These are phyloP conservation scores for Pseudonitzschia multiseries DNA, from an alignment of 108 stramenopile genomes.

Conservation along the genomic window DNA sequence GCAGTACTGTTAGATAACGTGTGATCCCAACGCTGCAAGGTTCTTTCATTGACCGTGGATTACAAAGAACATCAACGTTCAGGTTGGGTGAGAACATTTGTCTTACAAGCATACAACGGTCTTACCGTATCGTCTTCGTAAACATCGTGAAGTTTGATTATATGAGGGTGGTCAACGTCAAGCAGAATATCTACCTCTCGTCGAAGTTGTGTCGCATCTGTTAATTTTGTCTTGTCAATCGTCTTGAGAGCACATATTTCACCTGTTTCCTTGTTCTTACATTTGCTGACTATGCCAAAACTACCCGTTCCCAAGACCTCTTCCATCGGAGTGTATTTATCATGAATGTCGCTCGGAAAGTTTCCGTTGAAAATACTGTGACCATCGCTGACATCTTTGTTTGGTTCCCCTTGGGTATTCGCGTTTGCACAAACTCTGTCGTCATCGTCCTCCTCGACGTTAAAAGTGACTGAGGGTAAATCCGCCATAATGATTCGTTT, in stretches of 20 bases:
- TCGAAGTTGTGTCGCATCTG: slow-evolving; percentile 20
- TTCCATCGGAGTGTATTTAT: slow-evolving; percentile 13
- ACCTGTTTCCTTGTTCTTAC: background rate
- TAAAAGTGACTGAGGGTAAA: no score
- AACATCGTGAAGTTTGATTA: slow-evolving; percentile 76
- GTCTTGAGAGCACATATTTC: slow-evolving; percentile 45
- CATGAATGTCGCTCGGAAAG: slow-evolving; percentile 5
- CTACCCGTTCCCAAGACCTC: slow-evolving; percentile 27
- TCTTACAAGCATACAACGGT: background rate
- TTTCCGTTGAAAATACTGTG: slow-evolving; percentile 1
- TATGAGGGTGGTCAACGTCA: slow-evolving; percentile 67
- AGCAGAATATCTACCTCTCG: slow-evolving; percentile 55
- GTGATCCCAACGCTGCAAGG: no score
- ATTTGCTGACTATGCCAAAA: slow-evolving; percentile 29
- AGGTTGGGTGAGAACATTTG: background rate
- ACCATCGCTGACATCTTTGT: no score
- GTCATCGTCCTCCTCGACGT: no score
- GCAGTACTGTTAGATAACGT: no score
- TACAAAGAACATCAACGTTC: background rate
- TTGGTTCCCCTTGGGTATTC: no score
- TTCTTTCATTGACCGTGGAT: background rate
- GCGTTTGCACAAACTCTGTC: no score
- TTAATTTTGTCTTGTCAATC: slow-evolving; percentile 38
- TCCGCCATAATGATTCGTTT: no score
- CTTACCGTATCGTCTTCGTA: slow-evolving; percentile 61